phyloP scores from a whole-genome alignment of 768 basidiomycete genomes.

The Exidia glandulosa region DNA sequence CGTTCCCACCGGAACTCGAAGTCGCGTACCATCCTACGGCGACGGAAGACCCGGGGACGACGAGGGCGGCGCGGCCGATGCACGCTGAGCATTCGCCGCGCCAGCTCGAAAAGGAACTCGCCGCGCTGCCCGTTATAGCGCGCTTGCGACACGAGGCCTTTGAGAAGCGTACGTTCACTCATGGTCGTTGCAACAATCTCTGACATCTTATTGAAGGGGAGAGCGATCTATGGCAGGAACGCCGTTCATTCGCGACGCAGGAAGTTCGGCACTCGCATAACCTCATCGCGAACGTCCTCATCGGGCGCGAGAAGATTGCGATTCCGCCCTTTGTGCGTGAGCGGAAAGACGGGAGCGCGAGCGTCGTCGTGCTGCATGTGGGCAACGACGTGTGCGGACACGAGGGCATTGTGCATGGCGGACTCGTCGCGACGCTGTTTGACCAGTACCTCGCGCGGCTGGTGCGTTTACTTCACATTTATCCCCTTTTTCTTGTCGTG shows the following conservation, averaged over 20 bases:
- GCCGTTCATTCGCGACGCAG: not conserved
- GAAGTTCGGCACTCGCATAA: slow-evolving; percentile 1
- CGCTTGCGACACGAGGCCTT: not conserved
- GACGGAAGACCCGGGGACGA: not conserved
- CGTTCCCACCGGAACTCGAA: not conserved
- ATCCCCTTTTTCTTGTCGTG: not conserved
- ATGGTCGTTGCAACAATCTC: not conserved
- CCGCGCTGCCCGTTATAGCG: not conserved
- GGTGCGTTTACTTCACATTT: slow-evolving; percentile 20
- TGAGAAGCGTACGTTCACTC: not conserved
- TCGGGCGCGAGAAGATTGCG: slow-evolving; percentile 80
- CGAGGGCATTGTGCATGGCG: slow-evolving; percentile 92
- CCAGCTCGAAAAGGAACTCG: not conserved
- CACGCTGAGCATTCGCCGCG: not conserved
- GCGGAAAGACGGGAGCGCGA: slow-evolving; percentile 64
- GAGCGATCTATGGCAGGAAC: not conserved
- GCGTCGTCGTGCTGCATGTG: slow-evolving; percentile 62
- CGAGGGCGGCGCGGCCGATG: not conserved
- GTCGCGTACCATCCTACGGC: not conserved
- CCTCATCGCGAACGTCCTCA: slow-evolving; percentile 57
- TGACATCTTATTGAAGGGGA: not conserved
- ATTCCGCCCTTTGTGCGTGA: slow-evolving; percentile 67
- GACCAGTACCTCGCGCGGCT: slow-evolving; percentile 77
- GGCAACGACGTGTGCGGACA: slow-evolving; percentile 84
- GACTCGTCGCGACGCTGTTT: slow-evolving; percentile 77